These are phyloP conservation scores for Meripilus lineatus DNA, from an alignment of 1,284 basidiomycete species.

Conservation along the genomic window DNA sequence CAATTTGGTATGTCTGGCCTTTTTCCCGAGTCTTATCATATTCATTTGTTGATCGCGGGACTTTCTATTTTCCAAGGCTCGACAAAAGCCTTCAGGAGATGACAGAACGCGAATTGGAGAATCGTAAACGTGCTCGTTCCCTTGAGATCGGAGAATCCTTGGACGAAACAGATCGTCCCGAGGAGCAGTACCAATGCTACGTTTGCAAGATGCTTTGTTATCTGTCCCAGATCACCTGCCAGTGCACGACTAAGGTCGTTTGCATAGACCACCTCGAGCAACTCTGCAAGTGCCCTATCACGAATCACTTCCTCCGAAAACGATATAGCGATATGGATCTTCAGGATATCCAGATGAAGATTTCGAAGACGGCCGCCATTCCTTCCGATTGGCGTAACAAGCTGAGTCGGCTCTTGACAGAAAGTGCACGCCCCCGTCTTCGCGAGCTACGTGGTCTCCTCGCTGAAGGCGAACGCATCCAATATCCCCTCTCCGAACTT, in stretches of 20 bases:
- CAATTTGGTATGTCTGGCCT: slow-evolving; percentile 71
- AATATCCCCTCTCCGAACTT: slow-evolving; percentile 70
- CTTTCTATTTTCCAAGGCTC: slow-evolving; percentile 53
- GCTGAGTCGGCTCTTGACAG: slow-evolving; percentile 61
- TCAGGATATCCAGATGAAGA: slow-evolving; percentile 57
- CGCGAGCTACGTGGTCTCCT: slow-evolving; percentile 74
- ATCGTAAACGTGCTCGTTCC: slow-evolving; percentile 58
- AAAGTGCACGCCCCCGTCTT: slow-evolving; percentile 67
- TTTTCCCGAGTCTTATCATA: slow-evolving; percentile 4
- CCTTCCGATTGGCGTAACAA: slow-evolving; percentile 77
- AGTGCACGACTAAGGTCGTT: slow-evolving; percentile 72
- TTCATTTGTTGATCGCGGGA: slow-evolving; percentile 17
- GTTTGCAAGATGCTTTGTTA: slow-evolving; percentile 96
- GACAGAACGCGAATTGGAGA: slow-evolving; percentile 77
- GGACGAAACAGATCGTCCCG: slow-evolving; percentile 77
- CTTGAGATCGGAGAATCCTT: slow-evolving; percentile 63
- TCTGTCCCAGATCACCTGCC: slow-evolving; percentile 86
- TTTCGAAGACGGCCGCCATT: slow-evolving; percentile 68
- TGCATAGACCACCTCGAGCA: slow-evolving; percentile 84
- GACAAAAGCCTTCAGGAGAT: slow-evolving; percentile 83
- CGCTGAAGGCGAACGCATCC: slow-evolving; percentile 85
- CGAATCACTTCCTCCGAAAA: slow-evolving; percentile 67
- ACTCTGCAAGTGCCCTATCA: slow-evolving; percentile 65
- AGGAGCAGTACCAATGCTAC: slow-evolving; percentile 93
- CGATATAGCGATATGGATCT: slow-evolving; percentile 83